phyloP scores from a whole-genome alignment of 2,329 filamentous ascomycete genomes.

The Cladosporium sp. region DNA sequence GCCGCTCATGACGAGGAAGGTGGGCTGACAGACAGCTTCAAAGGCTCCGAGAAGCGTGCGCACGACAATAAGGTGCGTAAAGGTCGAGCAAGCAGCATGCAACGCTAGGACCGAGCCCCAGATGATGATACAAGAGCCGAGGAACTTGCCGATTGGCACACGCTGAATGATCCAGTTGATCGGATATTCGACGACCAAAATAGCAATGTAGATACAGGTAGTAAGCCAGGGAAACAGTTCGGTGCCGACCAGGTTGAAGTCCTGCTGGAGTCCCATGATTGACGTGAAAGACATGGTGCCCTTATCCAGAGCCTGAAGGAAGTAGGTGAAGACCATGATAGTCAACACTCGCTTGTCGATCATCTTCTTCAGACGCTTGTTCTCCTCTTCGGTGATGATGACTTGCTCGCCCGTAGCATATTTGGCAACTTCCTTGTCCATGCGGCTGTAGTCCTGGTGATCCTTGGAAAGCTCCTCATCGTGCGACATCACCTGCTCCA shows the following conservation, averaged over 20 bases:
- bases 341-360: conserved; percentile 63
- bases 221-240: conserved; percentile 63
- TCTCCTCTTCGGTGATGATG: conserved; percentile 54
- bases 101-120: conserved; percentile 58
- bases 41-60: conserved; percentile 65
- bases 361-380: conserved; percentile 53
- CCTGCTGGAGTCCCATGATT: conserved; percentile 54
- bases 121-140: conserved; percentile 56
- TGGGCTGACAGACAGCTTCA: conserved; percentile 63
- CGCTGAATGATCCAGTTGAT: conserved; percentile 58
- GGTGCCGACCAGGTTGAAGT: conserved; percentile 37
- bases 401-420: conserved; percentile 56
- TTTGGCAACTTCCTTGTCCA: conserved; percentile 65
- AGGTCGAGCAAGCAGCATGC: conserved; percentile 57
- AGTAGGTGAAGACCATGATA: conserved; percentile 69
- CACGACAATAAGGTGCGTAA: conserved; percentile 52
- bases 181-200: conserved; percentile 65
- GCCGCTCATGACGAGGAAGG: conserved; percentile 59
- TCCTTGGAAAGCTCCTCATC: conserved; percentile 42
- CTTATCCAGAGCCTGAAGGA: conserved; percentile 64
- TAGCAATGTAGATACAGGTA: conserved; percentile 67
- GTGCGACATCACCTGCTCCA: conserved; percentile 45
- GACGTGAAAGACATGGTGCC: conserved; percentile 57
- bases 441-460: conserved; percentile 50
- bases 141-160: conserved; percentile 55